phyloP scores from a whole-genome alignment of 371 early-diverging fungal genomes.

The Mucor lusitanicus region DNA sequence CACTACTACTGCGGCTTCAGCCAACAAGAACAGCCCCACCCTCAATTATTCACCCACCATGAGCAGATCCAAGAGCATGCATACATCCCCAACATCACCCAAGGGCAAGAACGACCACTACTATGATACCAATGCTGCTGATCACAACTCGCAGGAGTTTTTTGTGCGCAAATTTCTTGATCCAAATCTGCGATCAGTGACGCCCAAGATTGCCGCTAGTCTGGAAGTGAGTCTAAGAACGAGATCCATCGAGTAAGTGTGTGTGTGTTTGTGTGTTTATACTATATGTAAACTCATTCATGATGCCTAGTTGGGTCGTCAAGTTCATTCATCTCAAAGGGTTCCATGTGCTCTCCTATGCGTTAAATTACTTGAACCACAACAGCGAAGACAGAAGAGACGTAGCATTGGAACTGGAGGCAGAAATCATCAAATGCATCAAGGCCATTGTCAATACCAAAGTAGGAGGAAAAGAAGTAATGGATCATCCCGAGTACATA shows the following conservation, averaged over 20 bases:
- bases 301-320: slow-evolving; percentile 37
- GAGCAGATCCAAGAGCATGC: not conserved
- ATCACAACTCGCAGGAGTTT: slow-evolving; percentile 44
- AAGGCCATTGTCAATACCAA: slow-evolving; percentile 72
- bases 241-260: slow-evolving; percentile 43
- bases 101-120: not conserved
- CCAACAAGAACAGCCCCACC: not conserved
- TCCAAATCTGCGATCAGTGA: slow-evolving; percentile 38
- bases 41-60: slow-evolving; percentile 2
- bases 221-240: slow-evolving; percentile 52
- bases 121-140: slow-evolving; percentile 9
- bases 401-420: slow-evolving; percentile 65
- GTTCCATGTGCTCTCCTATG: slow-evolving; percentile 59
- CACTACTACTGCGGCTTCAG: not conserved
- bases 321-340: slow-evolving; percentile 72
- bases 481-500: slow-evolving; percentile 65
- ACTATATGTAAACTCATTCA: not conserved
- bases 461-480: slow-evolving; percentile 62
- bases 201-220: slow-evolving; percentile 35
- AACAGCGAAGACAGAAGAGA: slow-evolving; percentile 45
- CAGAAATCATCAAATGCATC: slow-evolving; percentile 74
- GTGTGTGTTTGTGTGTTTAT: not conserved
- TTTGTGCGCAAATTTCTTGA: slow-evolving; percentile 48
- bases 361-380: slow-evolving; percentile 55
- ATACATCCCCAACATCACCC: not conserved